Percentiles rank a stretch among this genome's conserved stretches.
phyloP scores from a whole-genome alignment of 768 basidiomycete species.

The Leucocoprinus sp. region DNA sequence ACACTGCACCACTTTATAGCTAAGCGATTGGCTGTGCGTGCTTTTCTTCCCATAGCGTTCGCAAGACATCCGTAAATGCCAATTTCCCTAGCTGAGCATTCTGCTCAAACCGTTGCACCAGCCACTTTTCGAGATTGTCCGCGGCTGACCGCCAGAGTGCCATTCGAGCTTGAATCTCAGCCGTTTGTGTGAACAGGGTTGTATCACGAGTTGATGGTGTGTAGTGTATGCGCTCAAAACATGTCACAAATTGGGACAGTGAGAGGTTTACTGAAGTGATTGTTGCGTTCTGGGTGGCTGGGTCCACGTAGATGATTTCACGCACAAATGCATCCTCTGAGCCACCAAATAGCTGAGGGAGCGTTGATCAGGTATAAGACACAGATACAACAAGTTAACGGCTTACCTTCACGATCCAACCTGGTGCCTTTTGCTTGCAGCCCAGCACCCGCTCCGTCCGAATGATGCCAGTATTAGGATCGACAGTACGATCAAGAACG shows the following conservation, averaged over 20 bases:
- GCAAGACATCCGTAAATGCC: conserved; percentile 84
- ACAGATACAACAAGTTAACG: neutral
- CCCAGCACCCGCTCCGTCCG: conserved; percentile 86
- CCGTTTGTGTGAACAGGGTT: conserved; percentile 83
- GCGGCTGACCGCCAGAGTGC: conserved; percentile 75
- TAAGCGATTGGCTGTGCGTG: conserved; percentile 22
- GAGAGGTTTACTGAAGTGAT: conserved; percentile 92
- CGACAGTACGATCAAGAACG: conserved; percentile 76
- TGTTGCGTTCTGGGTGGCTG: conserved; percentile 67
- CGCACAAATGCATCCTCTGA: conserved; percentile 93
- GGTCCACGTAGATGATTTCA: conserved; percentile 91
- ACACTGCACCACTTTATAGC: neutral
- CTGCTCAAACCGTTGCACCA: conserved; percentile 83
- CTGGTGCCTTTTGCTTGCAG: conserved; percentile 86
- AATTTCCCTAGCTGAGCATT: conserved; percentile 86
- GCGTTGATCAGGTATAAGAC: neutral
- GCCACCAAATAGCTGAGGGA: conserved; percentile 74
- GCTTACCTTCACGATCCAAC: conserved; percentile 88
- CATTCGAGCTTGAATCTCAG: conserved; percentile 81
- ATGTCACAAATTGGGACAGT: conserved; percentile 89
- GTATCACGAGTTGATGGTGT: conserved; percentile 52
- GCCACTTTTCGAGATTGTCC: conserved; percentile 77
- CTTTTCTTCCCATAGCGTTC: conserved; percentile 69
- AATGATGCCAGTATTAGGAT: conserved; percentile 80
- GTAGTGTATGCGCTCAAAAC: conserved; percentile 86